These are phyloP conservation scores for Leccinum ochraceum DNA, from an alignment of 768 basidiomycete species.

Conservation along the genomic window DNA sequence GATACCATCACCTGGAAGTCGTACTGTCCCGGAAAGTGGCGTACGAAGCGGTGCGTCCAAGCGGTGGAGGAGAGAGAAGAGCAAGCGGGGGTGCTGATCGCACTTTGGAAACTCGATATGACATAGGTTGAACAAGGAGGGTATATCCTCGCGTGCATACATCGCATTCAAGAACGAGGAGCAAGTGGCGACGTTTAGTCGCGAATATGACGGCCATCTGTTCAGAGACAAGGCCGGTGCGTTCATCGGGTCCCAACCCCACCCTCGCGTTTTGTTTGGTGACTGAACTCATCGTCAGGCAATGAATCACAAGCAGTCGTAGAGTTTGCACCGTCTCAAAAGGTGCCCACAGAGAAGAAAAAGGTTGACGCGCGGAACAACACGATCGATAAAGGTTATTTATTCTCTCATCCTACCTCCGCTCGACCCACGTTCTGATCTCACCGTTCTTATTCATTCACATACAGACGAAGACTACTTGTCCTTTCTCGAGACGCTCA, in stretches of 20 bases:
- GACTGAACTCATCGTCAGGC: slow-evolving; percentile 45
- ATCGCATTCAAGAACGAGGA: slow-evolving; percentile 84
- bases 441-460: too few relatives aligned
- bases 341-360: slow-evolving; percentile 70
- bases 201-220: slow-evolving; percentile 87
- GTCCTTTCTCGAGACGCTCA: slow-evolving; percentile 78
- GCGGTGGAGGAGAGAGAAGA: background rate
- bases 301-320: slow-evolving; percentile 87
- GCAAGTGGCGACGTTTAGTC: slow-evolving; percentile 69
- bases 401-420: background rate
- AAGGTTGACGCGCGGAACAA: slow-evolving; percentile 80
- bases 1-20: slow-evolving; percentile 68
- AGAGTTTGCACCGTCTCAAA: slow-evolving; percentile 93
- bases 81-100: background rate
- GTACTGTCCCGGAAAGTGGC: slow-evolving; percentile 67
- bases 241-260: background rate
- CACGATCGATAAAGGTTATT: slow-evolving; percentile 74
- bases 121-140: slow-evolving; percentile 77
- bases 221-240: slow-evolving; percentile 91
- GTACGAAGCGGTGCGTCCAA: slow-evolving; percentile 55
- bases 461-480: slow-evolving; percentile 75
- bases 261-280: background rate
- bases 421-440: background rate
- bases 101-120: background rate
- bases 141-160: slow-evolving; percentile 85